These are phyloP conservation scores for Lunularia cruciata DNA, from an alignment of 225 moss, liverwort and hornwort species.

Conservation along the genomic window DNA sequence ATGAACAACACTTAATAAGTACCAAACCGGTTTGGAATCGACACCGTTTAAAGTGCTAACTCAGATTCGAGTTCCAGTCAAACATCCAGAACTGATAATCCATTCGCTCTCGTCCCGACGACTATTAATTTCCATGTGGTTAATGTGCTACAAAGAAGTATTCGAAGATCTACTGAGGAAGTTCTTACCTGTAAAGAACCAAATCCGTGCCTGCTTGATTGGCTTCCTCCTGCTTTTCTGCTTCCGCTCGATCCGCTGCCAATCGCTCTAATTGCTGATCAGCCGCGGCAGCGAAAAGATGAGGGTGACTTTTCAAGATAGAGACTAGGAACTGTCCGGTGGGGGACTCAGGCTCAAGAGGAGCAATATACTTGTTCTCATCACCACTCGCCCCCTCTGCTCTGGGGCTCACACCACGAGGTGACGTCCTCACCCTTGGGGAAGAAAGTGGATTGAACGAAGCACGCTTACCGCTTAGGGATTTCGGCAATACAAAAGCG, in stretches of 20 bases:
- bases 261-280: constrained; percentile 50
- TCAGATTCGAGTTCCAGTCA: too few species aligned
- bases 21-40: too few species aligned
- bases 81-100: too few species aligned
- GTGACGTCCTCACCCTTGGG: not conserved
- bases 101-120: too few species aligned
- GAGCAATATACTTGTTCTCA: constrained; percentile 32
- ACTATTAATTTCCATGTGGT: too few species aligned
- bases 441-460: not conserved
- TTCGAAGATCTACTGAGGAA: too few species aligned
- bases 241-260: constrained; percentile 45
- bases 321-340: constrained; percentile 51
- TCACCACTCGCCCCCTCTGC: constrained; percentile 25
- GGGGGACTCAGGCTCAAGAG: constrained; percentile 43
- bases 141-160: too few species aligned
- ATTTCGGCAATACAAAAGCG: not conserved
- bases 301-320: constrained; percentile 45
- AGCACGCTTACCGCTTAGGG: not conserved
- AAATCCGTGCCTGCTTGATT: constrained; percentile 39
- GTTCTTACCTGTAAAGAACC: constrained; percentile 41
- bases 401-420: not conserved
- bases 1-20: too few species aligned
- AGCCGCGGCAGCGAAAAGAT: constrained; percentile 44
- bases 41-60: too few species aligned
- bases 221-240: constrained; percentile 14